Evolutionary conservation across 352 stramenopile species (phyloP), one percentile per base, ranked within the genome.

Genomic region (Phytopythium aichiense): DNA sequence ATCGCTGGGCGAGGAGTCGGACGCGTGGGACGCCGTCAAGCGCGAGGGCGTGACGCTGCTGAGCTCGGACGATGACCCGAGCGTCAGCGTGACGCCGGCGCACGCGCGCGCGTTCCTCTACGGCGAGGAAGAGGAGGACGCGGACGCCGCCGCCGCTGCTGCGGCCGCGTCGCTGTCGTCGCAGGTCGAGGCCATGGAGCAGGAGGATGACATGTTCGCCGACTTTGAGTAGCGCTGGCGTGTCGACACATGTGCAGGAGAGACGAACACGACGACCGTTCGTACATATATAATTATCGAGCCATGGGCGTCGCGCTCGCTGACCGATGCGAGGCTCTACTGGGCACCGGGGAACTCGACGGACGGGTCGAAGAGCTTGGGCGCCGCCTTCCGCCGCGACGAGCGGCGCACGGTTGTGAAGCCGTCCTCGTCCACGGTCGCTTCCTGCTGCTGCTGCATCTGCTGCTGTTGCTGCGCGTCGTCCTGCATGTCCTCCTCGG

Each of bases 131-230:
- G 68, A 80, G 59, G 37, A 81, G 23, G 73, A 86, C 49, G 64
- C 77, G 8, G 50, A 71, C 33, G 66, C 58, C 2, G 60, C 61
- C 1, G 81, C 77, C 42, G 60, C 61, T 1, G 81, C 77, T 42
- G 69, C 71, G 11, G 77, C 71, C 4, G 84, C 72, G 31, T 84
- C 74, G 16, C 65, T 91, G 12, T 84, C 82, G 22, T 88, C 77
- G 8, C 78, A 89, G 38, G 66, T 87, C 2, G 73, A 86, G n/a
- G 69, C 65, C 0, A 81, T 83, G 60, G 77, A 89, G 43, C 73
- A 90, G 33, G 82, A 92, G 46, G 77, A 90, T 60, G 82, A 90
- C 56, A 88, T 94, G 76, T 94, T 92, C 68, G 82, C 81, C 37
- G 84, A 92, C 57, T 88, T 94, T 62, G 84, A 92, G 55, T 94